Conservation (phyloP, 345 rosid genomes). For the Gossypium bickii region DNA sequence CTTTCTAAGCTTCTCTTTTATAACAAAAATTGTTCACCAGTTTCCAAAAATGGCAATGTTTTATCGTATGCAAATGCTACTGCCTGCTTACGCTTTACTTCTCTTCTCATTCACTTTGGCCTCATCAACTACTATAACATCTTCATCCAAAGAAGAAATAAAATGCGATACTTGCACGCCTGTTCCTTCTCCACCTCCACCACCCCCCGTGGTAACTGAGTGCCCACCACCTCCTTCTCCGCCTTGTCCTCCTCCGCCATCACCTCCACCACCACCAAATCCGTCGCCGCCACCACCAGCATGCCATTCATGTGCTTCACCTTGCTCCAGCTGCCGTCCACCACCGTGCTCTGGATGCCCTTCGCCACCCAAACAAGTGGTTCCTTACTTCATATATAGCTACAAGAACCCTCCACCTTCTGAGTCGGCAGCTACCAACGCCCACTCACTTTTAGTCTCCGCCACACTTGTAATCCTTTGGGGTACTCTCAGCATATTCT, state of each 20-base stretch:
- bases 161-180: constrained; percentile 29
- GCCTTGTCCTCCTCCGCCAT: constrained; percentile 20
- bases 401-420: background rate
- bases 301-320: constrained; percentile 1
- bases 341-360: background rate
- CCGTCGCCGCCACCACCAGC: constrained; percentile 19
- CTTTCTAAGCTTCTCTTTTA: background rate
- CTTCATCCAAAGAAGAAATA: constrained; percentile 17
- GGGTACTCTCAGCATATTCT: background rate
- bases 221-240: constrained; percentile 26
- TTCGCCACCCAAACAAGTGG: constrained; percentile 10
- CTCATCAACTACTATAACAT: background rate
- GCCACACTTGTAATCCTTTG: background rate
- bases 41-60: background rate
- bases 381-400: constrained; percentile 18
- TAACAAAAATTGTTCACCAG: background rate
- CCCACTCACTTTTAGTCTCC: background rate
- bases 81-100: background rate
- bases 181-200: constrained; percentile 19
- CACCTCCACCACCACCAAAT: background rate
- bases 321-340: background rate
- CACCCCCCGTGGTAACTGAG: constrained; percentile 15
- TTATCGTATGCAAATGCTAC: background rate
- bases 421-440: background rate
- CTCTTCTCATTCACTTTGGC: background rate